phyloP scores from a whole-genome alignment of 176 grass and related monocot species.

The Thalia dealbata region DNA sequence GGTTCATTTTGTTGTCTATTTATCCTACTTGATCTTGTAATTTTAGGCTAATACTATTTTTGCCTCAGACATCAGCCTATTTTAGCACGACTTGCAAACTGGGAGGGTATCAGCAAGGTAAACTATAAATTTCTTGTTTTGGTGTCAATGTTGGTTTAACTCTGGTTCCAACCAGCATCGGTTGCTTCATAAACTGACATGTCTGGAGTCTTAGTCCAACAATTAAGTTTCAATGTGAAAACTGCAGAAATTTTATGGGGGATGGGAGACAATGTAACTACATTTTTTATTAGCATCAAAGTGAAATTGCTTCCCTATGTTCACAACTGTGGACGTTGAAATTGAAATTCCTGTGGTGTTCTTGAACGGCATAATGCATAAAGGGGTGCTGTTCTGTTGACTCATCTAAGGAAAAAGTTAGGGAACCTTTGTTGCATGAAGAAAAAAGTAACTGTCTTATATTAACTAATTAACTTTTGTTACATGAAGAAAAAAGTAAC shows the following conservation, averaged over 20 bases:
- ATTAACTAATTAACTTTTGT: too few relatives aligned
- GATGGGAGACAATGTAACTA: not conserved
- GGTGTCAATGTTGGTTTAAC: not conserved
- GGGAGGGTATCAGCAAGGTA: constrained; percentile 92
- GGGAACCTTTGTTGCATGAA: too few relatives aligned
- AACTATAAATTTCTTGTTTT: not conserved
- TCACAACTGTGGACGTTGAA: not conserved
- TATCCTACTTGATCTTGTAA: not conserved
- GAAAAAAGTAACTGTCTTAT: too few relatives aligned
- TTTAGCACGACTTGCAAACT: constrained; percentile 80
- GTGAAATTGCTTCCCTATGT: not conserved
- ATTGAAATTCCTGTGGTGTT: not conserved
- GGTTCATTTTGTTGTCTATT: not conserved
- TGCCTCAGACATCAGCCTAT: constrained; percentile 67
- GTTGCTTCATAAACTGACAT: not conserved
- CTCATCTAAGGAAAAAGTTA: not conserved
- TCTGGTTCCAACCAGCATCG: not conserved
- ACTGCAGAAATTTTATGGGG: not conserved
- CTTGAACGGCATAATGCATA: not conserved
- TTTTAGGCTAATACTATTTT: constrained; percentile 1
- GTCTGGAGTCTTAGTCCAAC: not conserved
- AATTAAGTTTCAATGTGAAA: not conserved
- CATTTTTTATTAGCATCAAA: not conserved
- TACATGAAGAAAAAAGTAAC: too few relatives aligned
- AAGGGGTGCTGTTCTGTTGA: not conserved